Evolutionary conservation across 805 yeast species (phyloP).

Genomic region (Metschnikowia bowlesiae): DNA sequence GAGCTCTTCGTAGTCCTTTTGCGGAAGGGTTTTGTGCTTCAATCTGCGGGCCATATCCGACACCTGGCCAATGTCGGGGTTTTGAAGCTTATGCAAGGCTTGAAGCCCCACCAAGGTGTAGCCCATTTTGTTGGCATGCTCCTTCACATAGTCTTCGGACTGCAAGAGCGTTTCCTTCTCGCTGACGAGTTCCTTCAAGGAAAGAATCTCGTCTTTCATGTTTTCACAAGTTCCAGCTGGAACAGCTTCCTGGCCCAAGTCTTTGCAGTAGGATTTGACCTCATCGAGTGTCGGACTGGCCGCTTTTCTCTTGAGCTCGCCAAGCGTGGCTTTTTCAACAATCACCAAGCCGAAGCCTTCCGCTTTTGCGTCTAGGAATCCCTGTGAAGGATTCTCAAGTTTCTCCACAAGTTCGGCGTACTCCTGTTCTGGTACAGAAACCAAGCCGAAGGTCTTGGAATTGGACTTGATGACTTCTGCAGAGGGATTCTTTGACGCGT

Average conservation of each 20-base stretch:
- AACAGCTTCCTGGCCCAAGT: not conserved
- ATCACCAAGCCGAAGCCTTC: slow-evolving; percentile 4
- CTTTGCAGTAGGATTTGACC: slow-evolving; percentile 1
- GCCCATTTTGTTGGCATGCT: slow-evolving; percentile 1
- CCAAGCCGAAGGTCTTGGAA: slow-evolving; percentile 13
- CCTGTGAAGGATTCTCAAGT: slow-evolving; percentile 4
- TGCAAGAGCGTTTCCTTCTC: slow-evolving; percentile 11
- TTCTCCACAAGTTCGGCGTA: slow-evolving; percentile 7
- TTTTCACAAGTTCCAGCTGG: slow-evolving; percentile 10
- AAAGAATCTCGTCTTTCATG: not conserved
- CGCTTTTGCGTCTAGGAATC: slow-evolving; percentile 3
- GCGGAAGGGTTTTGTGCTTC: slow-evolving; percentile 6
- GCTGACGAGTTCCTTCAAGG: not conserved
- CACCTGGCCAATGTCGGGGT: slow-evolving; percentile 1
- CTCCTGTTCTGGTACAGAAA: slow-evolving; percentile 10
- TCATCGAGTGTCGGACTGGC: slow-evolving; percentile 8
- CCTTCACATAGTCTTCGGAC: slow-evolving; percentile 3
- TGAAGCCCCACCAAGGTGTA: not conserved
- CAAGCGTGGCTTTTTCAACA: not conserved
- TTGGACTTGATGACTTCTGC: slow-evolving; percentile 3
- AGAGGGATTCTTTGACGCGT: slow-evolving; percentile 3
- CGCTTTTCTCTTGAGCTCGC: slow-evolving; percentile 13
- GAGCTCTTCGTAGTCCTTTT: slow-evolving; percentile 5
- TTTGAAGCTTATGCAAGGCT: slow-evolving; percentile 13
- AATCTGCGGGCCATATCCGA: slow-evolving; percentile 12